These are phyloP conservation scores for Talaromyces sp. DNA, from an alignment of 2,329 filamentous ascomycete species.

Conservation along the genomic window DNA sequence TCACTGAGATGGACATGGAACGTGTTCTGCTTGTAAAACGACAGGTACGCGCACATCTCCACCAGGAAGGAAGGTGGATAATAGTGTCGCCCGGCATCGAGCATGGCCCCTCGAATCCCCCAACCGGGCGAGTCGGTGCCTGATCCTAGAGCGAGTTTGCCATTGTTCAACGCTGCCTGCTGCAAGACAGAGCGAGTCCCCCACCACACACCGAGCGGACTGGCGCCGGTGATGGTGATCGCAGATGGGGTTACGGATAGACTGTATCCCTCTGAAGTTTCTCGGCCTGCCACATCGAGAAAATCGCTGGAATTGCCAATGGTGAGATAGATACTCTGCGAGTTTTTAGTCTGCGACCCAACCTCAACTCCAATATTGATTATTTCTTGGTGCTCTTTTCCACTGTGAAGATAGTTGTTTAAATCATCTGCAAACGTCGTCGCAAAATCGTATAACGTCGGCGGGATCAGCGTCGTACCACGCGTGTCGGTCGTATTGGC, in stretches of 20 bases:
- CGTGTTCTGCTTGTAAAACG: constrained; percentile 54
- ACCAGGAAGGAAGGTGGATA: constrained; percentile 49
- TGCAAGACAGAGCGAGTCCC: constrained; percentile 51
- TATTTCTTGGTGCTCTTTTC: constrained; percentile 6
- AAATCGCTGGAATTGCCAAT: constrained; percentile 37
- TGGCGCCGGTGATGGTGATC: constrained; percentile 46
- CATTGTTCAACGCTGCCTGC: constrained; percentile 36
- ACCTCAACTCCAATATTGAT: background rate
- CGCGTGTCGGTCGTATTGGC: constrained; percentile 36
- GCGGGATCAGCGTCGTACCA: constrained; percentile 50
- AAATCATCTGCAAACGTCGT: constrained; percentile 40
- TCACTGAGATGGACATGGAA: constrained; percentile 54
- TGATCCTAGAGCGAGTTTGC: constrained; percentile 36
- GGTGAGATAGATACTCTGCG: constrained; percentile 44
- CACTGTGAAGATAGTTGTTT: constrained; percentile 16
- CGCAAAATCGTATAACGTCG: constrained; percentile 45
- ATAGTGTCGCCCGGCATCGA: constrained; percentile 50
- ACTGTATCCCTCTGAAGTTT: constrained; percentile 47
- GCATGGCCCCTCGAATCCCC: constrained; percentile 43
- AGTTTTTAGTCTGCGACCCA: background rate
- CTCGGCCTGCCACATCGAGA: constrained; percentile 41
- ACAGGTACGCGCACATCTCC: constrained; percentile 53
- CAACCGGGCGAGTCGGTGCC: constrained; percentile 48
- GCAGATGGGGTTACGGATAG: constrained; percentile 37
- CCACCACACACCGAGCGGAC: constrained; percentile 52